These are phyloP conservation scores for Blastobotrys apis DNA, from an alignment of 1,139 yeast species.

Conservation along the genomic window DNA sequence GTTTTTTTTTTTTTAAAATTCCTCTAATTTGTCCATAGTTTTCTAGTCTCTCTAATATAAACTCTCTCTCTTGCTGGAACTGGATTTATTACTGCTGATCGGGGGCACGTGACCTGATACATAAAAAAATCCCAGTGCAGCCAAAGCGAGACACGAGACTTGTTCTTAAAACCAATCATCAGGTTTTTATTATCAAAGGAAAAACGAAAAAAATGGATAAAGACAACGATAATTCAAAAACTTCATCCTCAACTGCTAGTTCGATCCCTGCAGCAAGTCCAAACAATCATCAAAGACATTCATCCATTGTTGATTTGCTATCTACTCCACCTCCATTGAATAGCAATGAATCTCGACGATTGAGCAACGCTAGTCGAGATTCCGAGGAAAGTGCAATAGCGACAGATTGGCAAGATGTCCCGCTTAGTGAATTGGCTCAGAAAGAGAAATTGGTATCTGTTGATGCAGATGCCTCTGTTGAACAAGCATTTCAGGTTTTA, in stretches of 20 bases:
- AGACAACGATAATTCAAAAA: neutral
- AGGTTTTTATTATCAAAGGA: neutral
- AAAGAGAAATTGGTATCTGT: constrained; percentile 71
- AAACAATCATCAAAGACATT: constrained; percentile 13
- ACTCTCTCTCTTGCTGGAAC: neutral
- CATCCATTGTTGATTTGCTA: constrained; percentile 73
- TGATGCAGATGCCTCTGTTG: constrained; percentile 63
- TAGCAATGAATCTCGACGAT: constrained; percentile 15
- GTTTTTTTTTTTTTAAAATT: neutral
- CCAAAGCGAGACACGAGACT: too few relatives aligned
- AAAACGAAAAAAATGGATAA: neutral
- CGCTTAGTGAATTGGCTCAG: constrained; percentile 69
- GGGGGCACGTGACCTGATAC: too few relatives aligned
- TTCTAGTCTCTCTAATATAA: neutral
- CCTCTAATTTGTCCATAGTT: neutral
- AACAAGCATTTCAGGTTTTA: constrained; percentile 79
- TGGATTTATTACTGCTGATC: too few relatives aligned
- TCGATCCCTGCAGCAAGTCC: constrained; percentile 12
- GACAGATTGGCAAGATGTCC: constrained; percentile 69
- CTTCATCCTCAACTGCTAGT: constrained; percentile 1
- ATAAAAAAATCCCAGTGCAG: too few relatives aligned
- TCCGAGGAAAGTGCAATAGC: constrained; percentile 12
- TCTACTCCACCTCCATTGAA: constrained; percentile 77
- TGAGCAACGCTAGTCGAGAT: constrained; percentile 13
- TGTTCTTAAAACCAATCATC: too few relatives aligned